phyloP scores from a whole-genome alignment of 208 protist species.

The Jaenimonas drosophilae region DNA sequence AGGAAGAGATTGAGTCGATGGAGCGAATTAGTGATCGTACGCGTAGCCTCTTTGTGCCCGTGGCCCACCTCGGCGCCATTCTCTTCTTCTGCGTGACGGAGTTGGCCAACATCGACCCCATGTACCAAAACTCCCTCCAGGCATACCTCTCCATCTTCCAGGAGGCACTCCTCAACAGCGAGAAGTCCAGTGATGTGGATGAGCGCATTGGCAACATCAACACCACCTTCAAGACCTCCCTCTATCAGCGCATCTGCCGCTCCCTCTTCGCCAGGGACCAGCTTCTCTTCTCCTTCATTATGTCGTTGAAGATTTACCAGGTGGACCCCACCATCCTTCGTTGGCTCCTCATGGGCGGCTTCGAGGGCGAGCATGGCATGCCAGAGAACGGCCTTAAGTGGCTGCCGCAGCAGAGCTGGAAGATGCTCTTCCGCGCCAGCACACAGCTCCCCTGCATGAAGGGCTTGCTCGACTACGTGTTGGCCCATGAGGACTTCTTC shows the following conservation, averaged over 20 bases:
- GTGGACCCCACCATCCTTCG: slow-evolving; percentile 81
- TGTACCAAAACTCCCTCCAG: slow-evolving; percentile 96
- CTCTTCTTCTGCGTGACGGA: slow-evolving; percentile 98
- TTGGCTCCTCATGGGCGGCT: slow-evolving; percentile 89
- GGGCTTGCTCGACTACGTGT: slow-evolving; percentile 22
- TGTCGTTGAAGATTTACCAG: slow-evolving; percentile 89
- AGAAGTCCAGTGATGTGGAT: slow-evolving; percentile 64
- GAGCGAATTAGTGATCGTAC: slow-evolving; percentile 96
- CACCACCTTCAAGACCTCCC: slow-evolving; percentile 72
- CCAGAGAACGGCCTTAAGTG: slow-evolving; percentile 60
- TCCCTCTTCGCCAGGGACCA: slow-evolving; percentile 92
- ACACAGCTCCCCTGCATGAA: slow-evolving; percentile 57
- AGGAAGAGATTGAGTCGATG: slow-evolving; percentile 93
- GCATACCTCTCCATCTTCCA: slow-evolving; percentile 96
- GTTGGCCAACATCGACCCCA: slow-evolving; percentile 93
- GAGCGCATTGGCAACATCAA: slow-evolving; percentile 76
- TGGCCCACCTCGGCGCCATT: slow-evolving; percentile 91
- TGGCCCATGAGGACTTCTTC: slow-evolving; percentile 51
- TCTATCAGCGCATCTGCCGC: slow-evolving; percentile 86
- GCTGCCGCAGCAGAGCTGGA: slow-evolving; percentile 88
- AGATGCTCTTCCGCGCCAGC: slow-evolving; percentile 56
- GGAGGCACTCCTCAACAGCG: slow-evolving; percentile 77
- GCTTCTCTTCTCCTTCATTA: slow-evolving; percentile 93
- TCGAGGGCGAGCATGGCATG: slow-evolving; percentile 37
- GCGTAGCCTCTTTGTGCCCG: slow-evolving; percentile 90